These are phyloP conservation scores for Nitzschia sp. DNA, from an alignment of 108 stramenopile genomes.

Conservation along the genomic window DNA sequence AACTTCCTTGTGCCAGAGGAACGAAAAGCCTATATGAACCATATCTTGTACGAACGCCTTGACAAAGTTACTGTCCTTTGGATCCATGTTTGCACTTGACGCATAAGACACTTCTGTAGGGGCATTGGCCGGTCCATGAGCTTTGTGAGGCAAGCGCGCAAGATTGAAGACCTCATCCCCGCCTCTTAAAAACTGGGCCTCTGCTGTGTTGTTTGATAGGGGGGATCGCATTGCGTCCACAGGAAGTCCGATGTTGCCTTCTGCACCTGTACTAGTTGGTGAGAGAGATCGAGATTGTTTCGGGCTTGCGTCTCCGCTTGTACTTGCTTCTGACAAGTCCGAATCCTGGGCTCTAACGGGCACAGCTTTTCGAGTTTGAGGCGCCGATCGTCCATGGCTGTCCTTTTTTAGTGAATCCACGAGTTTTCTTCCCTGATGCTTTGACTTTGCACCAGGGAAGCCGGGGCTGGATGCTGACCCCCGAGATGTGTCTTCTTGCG, in stretches of 20 bases:
- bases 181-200: background rate
- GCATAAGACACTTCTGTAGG: background rate
- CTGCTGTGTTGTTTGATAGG: background rate
- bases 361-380: background rate
- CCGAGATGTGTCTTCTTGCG: background rate
- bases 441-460: background rate
- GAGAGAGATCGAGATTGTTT: background rate
- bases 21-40: conserved; percentile 15
- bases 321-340: background rate
- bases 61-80: conserved; percentile 17
- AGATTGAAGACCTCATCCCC: background rate
- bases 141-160: background rate
- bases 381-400: background rate
- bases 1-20: conserved; percentile 41
- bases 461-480: background rate
- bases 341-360: background rate
- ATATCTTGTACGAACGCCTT: conserved; percentile 32
- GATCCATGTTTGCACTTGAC: background rate
- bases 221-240: background rate
- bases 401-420: background rate
- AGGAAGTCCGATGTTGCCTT: background rate
- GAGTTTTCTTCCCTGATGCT: background rate
- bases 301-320: background rate
- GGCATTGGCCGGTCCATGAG: background rate
- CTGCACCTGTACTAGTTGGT: background rate